phyloP scores from a whole-genome alignment of 768 basidiomycete species.

The Kwoniella sp. region DNA sequence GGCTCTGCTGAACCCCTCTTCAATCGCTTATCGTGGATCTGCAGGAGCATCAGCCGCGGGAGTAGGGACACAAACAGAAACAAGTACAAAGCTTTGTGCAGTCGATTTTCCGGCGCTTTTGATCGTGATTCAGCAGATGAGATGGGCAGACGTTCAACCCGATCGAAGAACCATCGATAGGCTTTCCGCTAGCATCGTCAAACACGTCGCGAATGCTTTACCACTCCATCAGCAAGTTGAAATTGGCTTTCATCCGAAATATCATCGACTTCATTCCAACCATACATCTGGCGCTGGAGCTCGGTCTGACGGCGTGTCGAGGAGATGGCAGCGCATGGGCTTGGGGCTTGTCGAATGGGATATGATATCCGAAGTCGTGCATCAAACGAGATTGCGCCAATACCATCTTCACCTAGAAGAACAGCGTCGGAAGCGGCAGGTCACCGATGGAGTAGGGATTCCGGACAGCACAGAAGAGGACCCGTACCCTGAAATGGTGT shows the following conservation, averaged over 20 bases:
- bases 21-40: neutral
- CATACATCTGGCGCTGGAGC: neutral
- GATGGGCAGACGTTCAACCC: neutral
- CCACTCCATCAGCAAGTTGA: neutral
- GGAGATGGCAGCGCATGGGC: slow-evolving; percentile 12
- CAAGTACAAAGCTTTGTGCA: too few species aligned
- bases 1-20: slow-evolving; percentile 2
- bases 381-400: neutral
- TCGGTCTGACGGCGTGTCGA: neutral
- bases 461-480: neutral
- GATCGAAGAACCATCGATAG: slow-evolving; percentile 13
- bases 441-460: too few species aligned
- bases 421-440: neutral
- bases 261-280: neutral
- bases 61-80: too few species aligned
- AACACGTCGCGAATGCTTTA: neutral
- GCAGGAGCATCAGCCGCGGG: neutral
- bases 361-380: slow-evolving; percentile 3
- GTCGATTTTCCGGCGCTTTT: slow-evolving; percentile 4
- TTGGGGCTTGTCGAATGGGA: slow-evolving; percentile 16
- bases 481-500: neutral
- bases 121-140: slow-evolving; percentile 1
- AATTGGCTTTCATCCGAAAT: neutral
- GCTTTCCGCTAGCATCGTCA: slow-evolving; percentile 6
- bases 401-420: neutral